Evolutionary conservation across 805 yeast genomes (phyloP), one percentile per base, ranked within the genome.

Genomic region (Metschnikowia peoriensis): DNA sequence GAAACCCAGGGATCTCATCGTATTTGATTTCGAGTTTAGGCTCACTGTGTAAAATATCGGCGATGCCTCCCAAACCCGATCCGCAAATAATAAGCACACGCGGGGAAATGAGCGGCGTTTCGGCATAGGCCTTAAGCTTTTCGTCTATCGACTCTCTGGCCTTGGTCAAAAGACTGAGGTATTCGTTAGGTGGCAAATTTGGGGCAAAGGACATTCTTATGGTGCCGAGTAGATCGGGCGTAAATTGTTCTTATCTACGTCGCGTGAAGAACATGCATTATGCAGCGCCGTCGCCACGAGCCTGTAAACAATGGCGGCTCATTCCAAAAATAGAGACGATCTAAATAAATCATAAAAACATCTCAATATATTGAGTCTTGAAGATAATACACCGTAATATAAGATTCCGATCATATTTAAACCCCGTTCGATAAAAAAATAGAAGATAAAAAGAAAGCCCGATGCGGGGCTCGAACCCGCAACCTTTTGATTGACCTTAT

Each of bases 11-110:
- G 46, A 93, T 88, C 0, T 78, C 76, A 7, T 66, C 59, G 65
- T 90, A 93, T 1, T 85, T 72, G 28, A 93, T 76, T 46, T 76
- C 80, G 17, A 82, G 69, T 43, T 71, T 69, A 34, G 75, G 69
- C 17, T 67, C 65, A n/a, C 71, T 61, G 35, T 66, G 64, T 42
- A 86, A 64, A 27, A 77, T 70, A 46, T 80, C 75, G 1, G 92
- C 86, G 46, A 93, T 85, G 0, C 96, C 96, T 11, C 97, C 96
- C 15, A 93, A 76, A 0, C 99, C 99, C 5, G 97, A 88, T 7
- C 99, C 99, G 70, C 97, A 92, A 49, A 93, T 88, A 57, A 93
- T 86, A 52, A 91, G 80, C 0, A 83, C 84, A 54, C 82, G 72
- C 1, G 97, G 96, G 8, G 17, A 15, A 22, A 55, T 39, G 43